A percentile compares a stretch with the other conserved stretches of the same genome.
Evolutionary conservation across 306 rosid species (phyloP).

Genomic region (Styphnolobium japonicum): DNA sequence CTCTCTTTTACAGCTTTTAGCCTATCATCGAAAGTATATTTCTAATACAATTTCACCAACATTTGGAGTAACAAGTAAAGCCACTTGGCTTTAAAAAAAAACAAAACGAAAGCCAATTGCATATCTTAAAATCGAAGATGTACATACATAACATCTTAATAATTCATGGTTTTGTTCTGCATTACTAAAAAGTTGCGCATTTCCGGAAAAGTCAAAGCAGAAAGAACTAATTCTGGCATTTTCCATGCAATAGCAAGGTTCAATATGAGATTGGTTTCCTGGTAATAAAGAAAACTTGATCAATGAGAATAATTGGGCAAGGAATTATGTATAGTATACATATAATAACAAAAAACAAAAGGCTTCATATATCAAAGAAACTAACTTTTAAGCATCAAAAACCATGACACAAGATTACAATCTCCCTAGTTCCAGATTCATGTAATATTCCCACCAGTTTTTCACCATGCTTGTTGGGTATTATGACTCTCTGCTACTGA

Average conservation of each 20-base stretch:
- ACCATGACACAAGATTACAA: slow-evolving; percentile 72
- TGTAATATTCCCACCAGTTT: slow-evolving; percentile 69
- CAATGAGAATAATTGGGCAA: neutral
- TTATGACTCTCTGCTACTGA: slow-evolving; percentile 36
- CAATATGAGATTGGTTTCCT: slow-evolving; percentile 41
- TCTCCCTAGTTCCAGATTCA: slow-evolving; percentile 54
- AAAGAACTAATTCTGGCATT: slow-evolving; percentile 56
- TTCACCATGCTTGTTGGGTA: slow-evolving; percentile 55
- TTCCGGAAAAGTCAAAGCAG: slow-evolving; percentile 73
- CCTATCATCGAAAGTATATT: neutral
- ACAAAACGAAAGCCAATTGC: too few relatives aligned
- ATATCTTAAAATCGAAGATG: neutral
- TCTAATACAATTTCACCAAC: neutral
- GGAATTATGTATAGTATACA: neutral
- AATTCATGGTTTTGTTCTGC: neutral
- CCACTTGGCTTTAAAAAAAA: neutral
- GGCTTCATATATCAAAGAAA: neutral
- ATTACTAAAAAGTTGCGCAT: slow-evolving; percentile 49
- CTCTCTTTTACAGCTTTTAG: neutral
- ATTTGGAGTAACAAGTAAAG: neutral
- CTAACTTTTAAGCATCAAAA: slow-evolving; percentile 58
- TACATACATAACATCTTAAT: neutral
- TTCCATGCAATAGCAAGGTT: slow-evolving; percentile 68
- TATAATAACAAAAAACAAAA: neutral
- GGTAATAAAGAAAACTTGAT: neutral